Percentiles rank a stretch among this genome's conserved stretches.
phyloP scores from a whole-genome alignment of 768 basidiomycete species.

The Daedaleopsis nitida region DNA sequence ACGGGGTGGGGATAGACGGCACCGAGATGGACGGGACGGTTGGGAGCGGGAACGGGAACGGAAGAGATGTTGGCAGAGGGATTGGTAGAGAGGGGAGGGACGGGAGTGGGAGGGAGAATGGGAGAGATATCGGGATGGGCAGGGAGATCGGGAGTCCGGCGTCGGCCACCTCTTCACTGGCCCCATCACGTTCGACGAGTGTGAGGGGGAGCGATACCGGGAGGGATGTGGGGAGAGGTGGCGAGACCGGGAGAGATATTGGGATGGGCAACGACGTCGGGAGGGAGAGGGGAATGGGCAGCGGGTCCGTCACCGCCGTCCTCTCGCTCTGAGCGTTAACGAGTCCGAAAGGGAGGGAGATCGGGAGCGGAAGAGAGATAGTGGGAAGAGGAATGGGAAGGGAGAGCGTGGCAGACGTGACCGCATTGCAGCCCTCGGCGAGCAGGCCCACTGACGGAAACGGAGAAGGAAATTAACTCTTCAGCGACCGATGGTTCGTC shows the following conservation, averaged over 20 bases:
- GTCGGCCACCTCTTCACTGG: not conserved
- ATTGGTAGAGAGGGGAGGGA: not conserved
- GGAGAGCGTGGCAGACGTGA: slow-evolving; percentile 2
- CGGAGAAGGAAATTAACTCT: not conserved
- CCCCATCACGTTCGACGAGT: too few species aligned
- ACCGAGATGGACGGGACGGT: not conserved
- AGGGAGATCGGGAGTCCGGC: not conserved
- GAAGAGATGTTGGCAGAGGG: not conserved
- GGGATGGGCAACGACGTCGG: slow-evolving; percentile 1
- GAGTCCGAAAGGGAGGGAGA: slow-evolving; percentile 3
- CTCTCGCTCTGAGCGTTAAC: not conserved
- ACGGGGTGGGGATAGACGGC: not conserved
- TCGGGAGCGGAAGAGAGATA: not conserved
- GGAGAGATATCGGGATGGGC: not conserved
- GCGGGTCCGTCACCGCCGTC: not conserved
- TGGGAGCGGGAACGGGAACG: too few species aligned
- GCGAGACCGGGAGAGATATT: slow-evolving; percentile 1
- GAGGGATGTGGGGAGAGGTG: slow-evolving; percentile 2
- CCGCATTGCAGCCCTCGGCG: slow-evolving; percentile 15
- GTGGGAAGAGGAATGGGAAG: slow-evolving; percentile 1
- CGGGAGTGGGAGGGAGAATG: not conserved
- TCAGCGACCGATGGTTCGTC: not conserved
- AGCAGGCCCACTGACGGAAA: not conserved
- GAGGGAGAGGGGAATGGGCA: not conserved
- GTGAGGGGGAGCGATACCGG: slow-evolving; percentile 3